Evolutionary conservation across 2,329 filamentous ascomycete species (phyloP).

Genomic region (Fusarium heterosporum): DNA sequence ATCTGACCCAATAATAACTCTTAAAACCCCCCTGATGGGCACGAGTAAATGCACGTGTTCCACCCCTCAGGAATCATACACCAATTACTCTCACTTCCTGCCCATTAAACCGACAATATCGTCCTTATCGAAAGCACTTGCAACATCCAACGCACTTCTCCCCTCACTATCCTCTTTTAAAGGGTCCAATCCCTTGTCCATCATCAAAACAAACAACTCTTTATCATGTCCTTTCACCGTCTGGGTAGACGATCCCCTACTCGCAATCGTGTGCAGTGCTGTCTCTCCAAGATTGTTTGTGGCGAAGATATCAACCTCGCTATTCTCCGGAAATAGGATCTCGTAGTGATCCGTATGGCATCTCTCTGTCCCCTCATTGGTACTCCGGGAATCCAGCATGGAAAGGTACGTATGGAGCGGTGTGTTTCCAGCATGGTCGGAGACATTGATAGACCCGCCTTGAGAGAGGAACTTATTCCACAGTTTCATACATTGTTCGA

Average conservation of each 20-base stretch:
- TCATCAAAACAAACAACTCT: conserved; percentile 27
- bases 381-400: background rate
- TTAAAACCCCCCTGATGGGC: too few relatives aligned
- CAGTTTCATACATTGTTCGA: conserved; percentile 17
- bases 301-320: conserved; percentile 27
- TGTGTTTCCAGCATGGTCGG: conserved; percentile 31
- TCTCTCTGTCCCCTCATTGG: background rate
- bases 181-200: conserved; percentile 37
- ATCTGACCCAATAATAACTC: too few relatives aligned
- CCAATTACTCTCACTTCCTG: conserved; percentile 8
- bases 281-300: conserved; percentile 35
- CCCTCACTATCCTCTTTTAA: conserved; percentile 38
- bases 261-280: conserved; percentile 28
- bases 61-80: too few relatives aligned
- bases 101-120: conserved; percentile 31
- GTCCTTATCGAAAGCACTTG: conserved; percentile 40
- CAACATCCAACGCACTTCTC: conserved; percentile 41
- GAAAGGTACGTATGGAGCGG: conserved; percentile 29
- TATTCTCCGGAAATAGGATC: conserved; percentile 25
- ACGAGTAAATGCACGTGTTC: too few relatives aligned
- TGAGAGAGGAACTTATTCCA: conserved; percentile 15
- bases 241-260: accelerated
- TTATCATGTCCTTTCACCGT: conserved; percentile 26
- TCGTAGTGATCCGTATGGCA: conserved; percentile 34
- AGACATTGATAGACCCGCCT: conserved; percentile 31